A percentile compares a stretch with the other conserved stretches of the same genome.
Conservation (phyloP, 2,329 filamentous ascomycete genomes). For the Aspergillus vadensis region DNA sequence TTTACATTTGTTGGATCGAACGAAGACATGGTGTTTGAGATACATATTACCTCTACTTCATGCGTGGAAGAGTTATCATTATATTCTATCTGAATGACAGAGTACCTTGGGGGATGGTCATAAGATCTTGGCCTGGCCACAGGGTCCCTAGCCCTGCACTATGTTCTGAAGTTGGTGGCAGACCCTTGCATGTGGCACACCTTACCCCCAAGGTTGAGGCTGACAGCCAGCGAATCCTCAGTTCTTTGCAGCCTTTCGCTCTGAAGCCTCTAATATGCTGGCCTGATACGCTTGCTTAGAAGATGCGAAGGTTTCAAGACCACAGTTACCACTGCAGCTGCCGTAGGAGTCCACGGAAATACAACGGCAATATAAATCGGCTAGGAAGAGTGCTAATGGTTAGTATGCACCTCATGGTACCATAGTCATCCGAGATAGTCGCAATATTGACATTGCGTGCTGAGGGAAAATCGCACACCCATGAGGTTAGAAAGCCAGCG, state of each 20-base stretch:
- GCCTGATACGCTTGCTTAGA: background rate
- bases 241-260: background rate
- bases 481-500: too few relatives aligned
- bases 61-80: background rate
- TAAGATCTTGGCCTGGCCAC: background rate
- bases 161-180: background rate
- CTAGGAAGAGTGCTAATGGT: too few relatives aligned
- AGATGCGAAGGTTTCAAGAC: background rate
- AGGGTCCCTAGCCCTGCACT: background rate
- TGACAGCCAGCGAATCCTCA: background rate
- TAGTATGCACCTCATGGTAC: too few relatives aligned
- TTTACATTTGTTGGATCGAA: slow-evolving; percentile 49
- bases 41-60: too few relatives aligned
- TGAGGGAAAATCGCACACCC: too few relatives aligned
- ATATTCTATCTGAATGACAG: background rate
- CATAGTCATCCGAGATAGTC: too few relatives aligned
- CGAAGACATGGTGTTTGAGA: slow-evolving; percentile 16
- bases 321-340: background rate
- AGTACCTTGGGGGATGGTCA: background rate
- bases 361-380: too few relatives aligned
- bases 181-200: background rate
- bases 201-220: background rate
- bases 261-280: background rate
- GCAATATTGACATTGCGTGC: too few relatives aligned
- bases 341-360: too few relatives aligned